These are phyloP conservation scores for Batkoa obscura DNA, from an alignment of 371 early-diverging fungal species.

Conservation along the genomic window DNA sequence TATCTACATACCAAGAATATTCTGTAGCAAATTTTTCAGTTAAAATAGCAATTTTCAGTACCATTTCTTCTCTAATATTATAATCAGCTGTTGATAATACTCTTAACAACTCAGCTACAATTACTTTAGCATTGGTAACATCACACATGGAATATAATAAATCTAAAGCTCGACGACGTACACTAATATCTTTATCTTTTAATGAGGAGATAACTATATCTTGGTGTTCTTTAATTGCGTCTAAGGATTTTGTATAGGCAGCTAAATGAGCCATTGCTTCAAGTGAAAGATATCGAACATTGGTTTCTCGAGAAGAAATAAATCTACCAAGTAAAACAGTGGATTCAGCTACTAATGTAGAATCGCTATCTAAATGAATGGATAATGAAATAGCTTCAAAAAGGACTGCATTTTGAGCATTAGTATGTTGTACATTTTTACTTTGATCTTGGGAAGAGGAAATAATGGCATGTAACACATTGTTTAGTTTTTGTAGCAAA, in stretches of 20 bases:
- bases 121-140: constrained; percentile 57
- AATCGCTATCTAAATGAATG: constrained; percentile 79
- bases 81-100: constrained; percentile 77
- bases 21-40: constrained; percentile 94
- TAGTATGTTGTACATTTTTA: constrained; percentile 90
- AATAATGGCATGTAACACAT: constrained; percentile 59
- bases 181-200: constrained; percentile 90
- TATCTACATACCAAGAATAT: constrained; percentile 94
- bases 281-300: constrained; percentile 81
- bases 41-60: constrained; percentile 91
- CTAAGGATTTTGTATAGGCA: constrained; percentile 63
- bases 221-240: constrained; percentile 68
- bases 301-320: constrained; percentile 84
- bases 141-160: constrained; percentile 93
- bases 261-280: constrained; percentile 95
- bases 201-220: constrained; percentile 73
- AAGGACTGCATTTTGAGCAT: constrained; percentile 86
- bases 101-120: constrained; percentile 76
- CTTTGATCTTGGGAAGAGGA: constrained; percentile 67
- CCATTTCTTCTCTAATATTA: constrained; percentile 88
- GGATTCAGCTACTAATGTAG: constrained; percentile 65
- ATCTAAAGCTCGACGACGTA: constrained; percentile 87
- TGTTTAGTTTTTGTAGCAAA: constrained; percentile 35
- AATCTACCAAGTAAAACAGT: constrained; percentile 66
- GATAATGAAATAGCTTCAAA: constrained; percentile 92